Evolutionary conservation across 2,329 filamentous ascomycete species (phyloP).

Genomic region (Exophiala sp.): DNA sequence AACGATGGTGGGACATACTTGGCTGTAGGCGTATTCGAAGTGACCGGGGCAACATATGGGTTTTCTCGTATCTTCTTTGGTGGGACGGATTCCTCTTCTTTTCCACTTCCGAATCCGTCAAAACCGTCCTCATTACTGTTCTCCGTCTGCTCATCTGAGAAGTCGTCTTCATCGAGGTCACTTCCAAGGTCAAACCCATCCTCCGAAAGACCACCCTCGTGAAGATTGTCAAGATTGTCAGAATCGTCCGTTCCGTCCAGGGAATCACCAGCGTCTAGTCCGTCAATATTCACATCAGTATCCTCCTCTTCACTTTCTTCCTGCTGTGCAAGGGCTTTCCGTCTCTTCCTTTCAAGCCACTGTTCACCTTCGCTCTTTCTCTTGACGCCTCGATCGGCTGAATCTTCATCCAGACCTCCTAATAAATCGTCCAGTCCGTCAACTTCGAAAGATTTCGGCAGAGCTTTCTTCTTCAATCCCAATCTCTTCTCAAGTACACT

Average conservation of each 20-base stretch:
- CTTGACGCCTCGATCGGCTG: constrained; percentile 47
- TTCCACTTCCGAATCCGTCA: constrained; percentile 40
- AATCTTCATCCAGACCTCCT: constrained; percentile 57
- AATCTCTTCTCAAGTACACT: constrained; percentile 81
- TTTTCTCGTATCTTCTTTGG: constrained; percentile 66
- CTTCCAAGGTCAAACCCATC: constrained; percentile 29
- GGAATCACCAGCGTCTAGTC: constrained; percentile 39
- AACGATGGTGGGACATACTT: constrained; percentile 92
- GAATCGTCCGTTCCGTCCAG: no score
- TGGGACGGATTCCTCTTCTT: constrained; percentile 30
- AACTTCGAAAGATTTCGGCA: constrained; percentile 71
- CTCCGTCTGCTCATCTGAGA: background rate
- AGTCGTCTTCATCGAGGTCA: constrained; percentile 25
- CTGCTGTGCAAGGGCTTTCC: constrained; percentile 30
- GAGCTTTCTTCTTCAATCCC: constrained; percentile 71
- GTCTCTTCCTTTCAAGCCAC: constrained; percentile 48
- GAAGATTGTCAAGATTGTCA: no score
- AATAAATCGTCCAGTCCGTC: constrained; percentile 80
- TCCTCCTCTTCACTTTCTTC: constrained; percentile 30
- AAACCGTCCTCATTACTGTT: constrained; percentile 33
- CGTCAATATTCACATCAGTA: constrained; percentile 38
- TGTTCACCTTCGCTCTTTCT: constrained; percentile 62
- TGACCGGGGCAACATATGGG: constrained; percentile 74
- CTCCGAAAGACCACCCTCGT: constrained; percentile 7
- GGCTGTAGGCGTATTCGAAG: constrained; percentile 38